These are phyloP conservation scores for Xylariaceae sp. DNA, from an alignment of 2,329 filamentous ascomycete species.

Conservation along the genomic window DNA sequence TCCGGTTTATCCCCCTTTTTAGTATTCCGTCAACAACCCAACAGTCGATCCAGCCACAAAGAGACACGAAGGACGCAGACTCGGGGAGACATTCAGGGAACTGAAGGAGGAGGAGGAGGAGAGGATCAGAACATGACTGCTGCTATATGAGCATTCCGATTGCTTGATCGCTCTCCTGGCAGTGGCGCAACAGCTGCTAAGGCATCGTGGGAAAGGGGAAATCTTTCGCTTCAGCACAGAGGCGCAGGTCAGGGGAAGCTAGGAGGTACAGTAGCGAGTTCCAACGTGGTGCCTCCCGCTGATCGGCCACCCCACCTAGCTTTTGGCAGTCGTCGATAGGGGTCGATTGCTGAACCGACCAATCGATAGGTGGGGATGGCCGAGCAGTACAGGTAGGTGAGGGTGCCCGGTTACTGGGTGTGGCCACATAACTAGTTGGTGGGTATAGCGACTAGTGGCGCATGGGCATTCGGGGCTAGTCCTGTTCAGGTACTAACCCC, in stretches of 20 bases:
- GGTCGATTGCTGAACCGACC: not conserved
- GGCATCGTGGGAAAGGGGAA: slow-evolving; percentile 1
- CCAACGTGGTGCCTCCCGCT: not conserved
- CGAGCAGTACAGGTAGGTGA: not conserved
- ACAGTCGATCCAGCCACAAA: not conserved
- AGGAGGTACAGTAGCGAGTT: not conserved
- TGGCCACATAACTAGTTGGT: too few relatives aligned
- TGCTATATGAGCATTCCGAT: not conserved
- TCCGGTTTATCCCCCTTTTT: not conserved
- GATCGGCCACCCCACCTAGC: not conserved
- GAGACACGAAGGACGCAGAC: not conserved
- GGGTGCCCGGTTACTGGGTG: too few relatives aligned
- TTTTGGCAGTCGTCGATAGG: not conserved
- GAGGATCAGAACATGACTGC: not conserved
- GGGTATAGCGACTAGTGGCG: too few relatives aligned
- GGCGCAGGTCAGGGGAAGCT: not conserved
- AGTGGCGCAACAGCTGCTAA: slow-evolving; percentile 29
- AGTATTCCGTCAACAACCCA: not conserved
- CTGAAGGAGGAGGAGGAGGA: not conserved
- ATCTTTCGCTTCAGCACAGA: not conserved
- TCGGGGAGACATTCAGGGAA: not conserved
- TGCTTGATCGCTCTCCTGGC: not conserved
- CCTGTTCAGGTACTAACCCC: too few relatives aligned
- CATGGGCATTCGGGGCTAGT: too few relatives aligned
- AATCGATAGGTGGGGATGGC: not conserved